These are phyloP conservation scores for Sphagnum fallax DNA, from an alignment of 228 moss, liverwort and hornwort species.

Conservation along the genomic window DNA sequence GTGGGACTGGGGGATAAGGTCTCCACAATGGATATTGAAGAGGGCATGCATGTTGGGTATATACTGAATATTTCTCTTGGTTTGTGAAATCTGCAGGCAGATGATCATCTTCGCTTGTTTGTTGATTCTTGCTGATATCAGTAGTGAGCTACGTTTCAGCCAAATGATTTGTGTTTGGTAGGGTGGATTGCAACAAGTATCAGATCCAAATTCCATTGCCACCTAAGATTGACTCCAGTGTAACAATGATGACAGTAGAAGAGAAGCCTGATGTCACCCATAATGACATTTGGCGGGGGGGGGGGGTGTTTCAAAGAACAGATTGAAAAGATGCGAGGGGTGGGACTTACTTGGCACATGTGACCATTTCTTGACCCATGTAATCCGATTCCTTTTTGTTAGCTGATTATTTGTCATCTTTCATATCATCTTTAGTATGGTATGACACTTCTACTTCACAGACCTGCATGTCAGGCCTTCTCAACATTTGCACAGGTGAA, in stretches of 20 bases:
- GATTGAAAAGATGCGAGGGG: constrained; percentile 98
- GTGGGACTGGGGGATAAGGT: constrained; percentile 97
- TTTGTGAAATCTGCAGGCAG: not conserved
- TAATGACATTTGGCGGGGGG: constrained; percentile 73
- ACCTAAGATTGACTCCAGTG: constrained; percentile 95
- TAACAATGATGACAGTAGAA: constrained; percentile 99
- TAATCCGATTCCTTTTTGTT: no score
- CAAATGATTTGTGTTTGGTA: constrained; percentile 19
- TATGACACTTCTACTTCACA: no score
- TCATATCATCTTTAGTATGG: no score
- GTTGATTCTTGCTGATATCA: not conserved
- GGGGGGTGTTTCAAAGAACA: constrained; percentile 98
- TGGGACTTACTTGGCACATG: constrained; percentile 10
- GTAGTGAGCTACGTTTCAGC: not conserved
- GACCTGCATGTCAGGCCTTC: no score
- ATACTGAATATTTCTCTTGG: not conserved
- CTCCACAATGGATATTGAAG: constrained; percentile 96
- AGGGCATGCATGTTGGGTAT: constrained; percentile 99
- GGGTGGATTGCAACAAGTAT: constrained; percentile 95
- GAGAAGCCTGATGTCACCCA: constrained; percentile 98
- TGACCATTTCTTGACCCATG: no score
- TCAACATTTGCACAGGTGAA: no score
- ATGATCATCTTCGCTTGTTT: not conserved
- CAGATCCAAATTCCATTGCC: constrained; percentile 98
- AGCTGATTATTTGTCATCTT: no score